These are phyloP conservation scores for Beauveria sp. DNA, from an alignment of 2,329 filamentous ascomycete genomes.

Conservation along the genomic window DNA sequence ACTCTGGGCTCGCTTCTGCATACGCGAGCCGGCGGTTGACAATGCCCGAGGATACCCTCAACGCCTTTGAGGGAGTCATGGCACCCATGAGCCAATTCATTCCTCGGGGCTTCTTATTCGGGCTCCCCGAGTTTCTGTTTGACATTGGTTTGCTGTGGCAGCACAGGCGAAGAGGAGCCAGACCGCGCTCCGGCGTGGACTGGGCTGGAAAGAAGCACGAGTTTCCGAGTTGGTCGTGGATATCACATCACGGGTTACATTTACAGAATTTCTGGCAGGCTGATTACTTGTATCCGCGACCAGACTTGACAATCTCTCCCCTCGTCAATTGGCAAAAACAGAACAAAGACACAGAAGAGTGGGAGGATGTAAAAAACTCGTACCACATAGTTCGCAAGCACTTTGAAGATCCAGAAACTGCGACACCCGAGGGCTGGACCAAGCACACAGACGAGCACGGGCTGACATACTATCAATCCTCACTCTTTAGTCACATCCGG, in stretches of 20 bases:
- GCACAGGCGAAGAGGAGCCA: conserved; percentile 5
- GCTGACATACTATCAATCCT: conserved; percentile 7
- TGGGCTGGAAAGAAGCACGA: background rate
- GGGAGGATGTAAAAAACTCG: conserved; percentile 10
- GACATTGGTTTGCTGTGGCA: conserved; percentile 9
- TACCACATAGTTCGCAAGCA: conserved; percentile 9
- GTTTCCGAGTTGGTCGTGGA: conserved; percentile 12
- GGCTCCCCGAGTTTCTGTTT: conserved; percentile 7
- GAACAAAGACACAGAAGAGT: background rate
- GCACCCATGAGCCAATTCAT: conserved; percentile 9
- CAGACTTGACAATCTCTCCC: background rate
- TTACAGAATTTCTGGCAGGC: conserved; percentile 3
- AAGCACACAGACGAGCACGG: conserved; percentile 1
- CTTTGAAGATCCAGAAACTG: background rate
- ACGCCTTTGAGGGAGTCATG: conserved; percentile 10
- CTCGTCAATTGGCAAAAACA: conserved; percentile 9
- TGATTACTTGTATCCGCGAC: conserved; percentile 6
- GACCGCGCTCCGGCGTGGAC: background rate
- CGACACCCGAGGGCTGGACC: conserved; percentile 8
- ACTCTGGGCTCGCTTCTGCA: background rate
- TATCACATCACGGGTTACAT: conserved; percentile 8
- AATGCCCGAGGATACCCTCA: conserved; percentile 4
- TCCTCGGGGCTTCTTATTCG: background rate
- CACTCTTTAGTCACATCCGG: background rate
- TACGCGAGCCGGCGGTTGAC: conserved; percentile 8